Conservation (phyloP, 768 basidiomycete species). For the Gyrodon lividus region DNA sequence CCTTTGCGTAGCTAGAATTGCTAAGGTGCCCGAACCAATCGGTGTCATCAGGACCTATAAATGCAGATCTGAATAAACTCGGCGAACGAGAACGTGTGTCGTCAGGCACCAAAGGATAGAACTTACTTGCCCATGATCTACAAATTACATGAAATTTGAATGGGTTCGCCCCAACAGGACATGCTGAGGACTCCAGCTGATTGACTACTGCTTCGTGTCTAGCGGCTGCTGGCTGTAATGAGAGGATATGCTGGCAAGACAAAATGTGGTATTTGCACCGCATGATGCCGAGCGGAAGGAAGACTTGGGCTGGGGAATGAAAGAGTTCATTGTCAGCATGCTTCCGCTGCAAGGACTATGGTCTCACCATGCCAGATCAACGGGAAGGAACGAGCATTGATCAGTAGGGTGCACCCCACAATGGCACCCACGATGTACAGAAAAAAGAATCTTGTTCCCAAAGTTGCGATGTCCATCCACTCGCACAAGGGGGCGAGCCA, state of each 20-base stretch:
- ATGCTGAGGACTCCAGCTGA: constrained; percentile 13
- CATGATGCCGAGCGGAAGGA: constrained; percentile 13
- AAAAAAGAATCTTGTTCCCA: background rate
- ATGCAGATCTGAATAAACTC: background rate
- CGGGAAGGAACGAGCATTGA: constrained; percentile 14
- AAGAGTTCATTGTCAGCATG: background rate
- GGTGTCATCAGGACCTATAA: constrained; percentile 15
- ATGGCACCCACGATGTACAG: background rate
- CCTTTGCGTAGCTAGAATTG: constrained; percentile 17
- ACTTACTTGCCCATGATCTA: constrained; percentile 18
- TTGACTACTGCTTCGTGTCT: constrained; percentile 11
- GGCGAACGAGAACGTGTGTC: background rate
- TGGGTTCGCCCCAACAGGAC: constrained; percentile 16
- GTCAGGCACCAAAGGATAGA: background rate
- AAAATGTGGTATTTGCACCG: constrained; percentile 8
- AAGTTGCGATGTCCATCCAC: background rate
- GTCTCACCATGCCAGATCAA: constrained; percentile 15
- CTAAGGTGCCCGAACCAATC: constrained; percentile 19
- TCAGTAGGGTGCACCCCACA: constrained; percentile 6
- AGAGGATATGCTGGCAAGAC: constrained; percentile 7
- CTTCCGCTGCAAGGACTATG: background rate
- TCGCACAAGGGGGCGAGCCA: background rate
- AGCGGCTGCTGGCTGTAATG: constrained; percentile 5
- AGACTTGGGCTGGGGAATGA: constrained; percentile 4
- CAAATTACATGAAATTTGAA: constrained; percentile 9